Percentiles rank a stretch among this genome's conserved stretches.
Conservation (phyloP, 192 early-diverging fungal genomes). For the Pilobolus umbonatus region DNA sequence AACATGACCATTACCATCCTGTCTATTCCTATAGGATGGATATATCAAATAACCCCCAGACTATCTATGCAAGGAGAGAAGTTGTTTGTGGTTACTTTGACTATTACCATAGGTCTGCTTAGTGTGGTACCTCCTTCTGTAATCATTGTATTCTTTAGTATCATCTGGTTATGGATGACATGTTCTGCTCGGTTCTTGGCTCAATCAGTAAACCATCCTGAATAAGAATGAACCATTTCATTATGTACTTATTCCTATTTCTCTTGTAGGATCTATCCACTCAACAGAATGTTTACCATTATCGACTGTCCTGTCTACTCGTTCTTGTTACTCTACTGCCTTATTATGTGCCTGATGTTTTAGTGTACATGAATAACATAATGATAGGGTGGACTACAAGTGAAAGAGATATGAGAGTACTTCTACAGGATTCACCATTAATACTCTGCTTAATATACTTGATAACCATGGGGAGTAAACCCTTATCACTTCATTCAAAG, state of each 20-base stretch:
- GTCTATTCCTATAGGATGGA: neutral
- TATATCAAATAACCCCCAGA: too few species aligned
- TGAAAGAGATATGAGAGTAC: neutral
- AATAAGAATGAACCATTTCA: neutral
- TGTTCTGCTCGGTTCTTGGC: neutral
- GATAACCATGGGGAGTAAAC: neutral
- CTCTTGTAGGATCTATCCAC: conserved; percentile 10
- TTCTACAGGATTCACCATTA: conserved; percentile 1
- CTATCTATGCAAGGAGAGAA: neutral
- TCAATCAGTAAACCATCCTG: neutral
- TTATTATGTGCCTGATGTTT: conserved; percentile 2
- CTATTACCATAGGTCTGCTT: neutral
- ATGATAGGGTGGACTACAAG: conserved; percentile 3
- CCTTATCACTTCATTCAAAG: neutral
- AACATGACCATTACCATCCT: neutral
- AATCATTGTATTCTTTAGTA: neutral
- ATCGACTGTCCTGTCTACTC: conserved; percentile 2
- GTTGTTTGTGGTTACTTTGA: neutral
- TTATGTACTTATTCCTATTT: neutral
- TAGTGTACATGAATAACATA: conserved; percentile 10
- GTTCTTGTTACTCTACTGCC: conserved; percentile 8
- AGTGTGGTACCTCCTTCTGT: conserved; percentile 2
- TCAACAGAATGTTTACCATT: conserved; percentile 4
- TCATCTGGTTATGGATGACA: neutral
- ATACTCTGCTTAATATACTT: neutral